A percentile compares a stretch with the other conserved stretches of the same genome.
These are phyloP conservation scores for Flaveria floridana DNA, from an alignment of 140 eudicot genomes.

Conservation along the genomic window DNA sequence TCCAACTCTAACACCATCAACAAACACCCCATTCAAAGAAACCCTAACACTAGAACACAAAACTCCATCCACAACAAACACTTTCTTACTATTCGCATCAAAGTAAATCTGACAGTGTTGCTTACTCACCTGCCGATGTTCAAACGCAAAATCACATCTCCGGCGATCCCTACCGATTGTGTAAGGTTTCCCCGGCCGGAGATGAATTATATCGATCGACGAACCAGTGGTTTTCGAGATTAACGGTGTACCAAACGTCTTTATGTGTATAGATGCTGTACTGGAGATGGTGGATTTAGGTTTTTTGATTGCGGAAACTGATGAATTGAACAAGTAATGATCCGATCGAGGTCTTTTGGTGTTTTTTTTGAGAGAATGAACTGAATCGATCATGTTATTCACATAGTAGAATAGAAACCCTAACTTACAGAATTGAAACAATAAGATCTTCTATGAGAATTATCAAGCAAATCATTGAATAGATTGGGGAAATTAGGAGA, in stretches of 20 bases:
- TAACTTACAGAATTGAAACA: conserved; percentile 7
- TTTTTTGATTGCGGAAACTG: conserved; percentile 34
- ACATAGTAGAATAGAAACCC: conserved; percentile 26
- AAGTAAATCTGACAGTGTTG: conserved; percentile 55
- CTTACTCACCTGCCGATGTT: conserved; percentile 65
- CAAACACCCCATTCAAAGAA: conserved; percentile 72
- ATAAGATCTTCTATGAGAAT: not conserved
- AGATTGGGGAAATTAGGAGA: not conserved
- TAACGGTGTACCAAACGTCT: conserved; percentile 39
- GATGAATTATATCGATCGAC: conserved; percentile 33
- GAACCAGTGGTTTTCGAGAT: conserved; percentile 35
- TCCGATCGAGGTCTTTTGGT: conserved; percentile 38
- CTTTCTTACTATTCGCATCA: conserved; percentile 42
- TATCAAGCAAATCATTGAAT: not conserved
- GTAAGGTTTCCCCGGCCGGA: conserved; percentile 45
- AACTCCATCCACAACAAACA: conserved; percentile 55
- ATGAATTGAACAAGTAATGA: not conserved
- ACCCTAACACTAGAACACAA: conserved; percentile 41
- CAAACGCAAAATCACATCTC: conserved; percentile 46
- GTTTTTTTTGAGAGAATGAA: conserved; percentile 27
- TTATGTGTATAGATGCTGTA: conserved; percentile 44
- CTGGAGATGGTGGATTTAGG: conserved; percentile 31
- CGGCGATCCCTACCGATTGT: conserved; percentile 51
- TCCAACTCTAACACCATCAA: conserved; percentile 62
- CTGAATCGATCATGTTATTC: conserved; percentile 37